Evolutionary conservation across 2,329 filamentous ascomycete species (phyloP).

Genomic region (Tolypocladium pustulatum): DNA sequence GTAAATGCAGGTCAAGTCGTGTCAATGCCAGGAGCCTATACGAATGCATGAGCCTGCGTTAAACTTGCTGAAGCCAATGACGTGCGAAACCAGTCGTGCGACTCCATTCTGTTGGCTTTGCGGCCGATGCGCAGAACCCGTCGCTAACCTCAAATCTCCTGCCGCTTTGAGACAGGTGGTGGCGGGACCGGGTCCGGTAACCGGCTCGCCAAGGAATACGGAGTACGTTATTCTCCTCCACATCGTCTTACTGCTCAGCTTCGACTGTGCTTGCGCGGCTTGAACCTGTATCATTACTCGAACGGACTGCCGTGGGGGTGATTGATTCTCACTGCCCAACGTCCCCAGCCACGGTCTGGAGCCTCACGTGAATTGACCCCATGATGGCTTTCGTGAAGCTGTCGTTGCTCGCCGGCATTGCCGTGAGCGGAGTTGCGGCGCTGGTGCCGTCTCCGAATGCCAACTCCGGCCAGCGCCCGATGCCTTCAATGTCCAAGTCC

Average conservation of each 20-base stretch:
- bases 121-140: neutral
- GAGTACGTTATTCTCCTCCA: neutral
- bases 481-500: neutral
- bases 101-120: neutral
- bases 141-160: neutral
- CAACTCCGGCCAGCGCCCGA: neutral
- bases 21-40: neutral
- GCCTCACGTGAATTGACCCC: neutral
- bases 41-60: too few species aligned
- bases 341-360: neutral
- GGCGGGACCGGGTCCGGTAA: neutral
- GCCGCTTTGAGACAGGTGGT: neutral
- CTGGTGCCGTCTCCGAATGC: neutral
- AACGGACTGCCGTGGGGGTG: neutral
- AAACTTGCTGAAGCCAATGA: neutral
- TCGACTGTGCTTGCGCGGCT: neutral
- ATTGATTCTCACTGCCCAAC: neutral
- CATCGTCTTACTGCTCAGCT: neutral
- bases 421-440: neutral
- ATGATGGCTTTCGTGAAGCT: slow-evolving; percentile 1
- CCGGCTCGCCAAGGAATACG: neutral
- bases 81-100: neutral
- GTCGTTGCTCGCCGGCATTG: neutral
- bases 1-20: too few species aligned
- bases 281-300: neutral